Evolutionary conservation across 2,329 filamentous ascomycete species (phyloP), one percentile per base, ranked within the genome.

Genomic region (Davidsoniella eucalypti): DNA sequence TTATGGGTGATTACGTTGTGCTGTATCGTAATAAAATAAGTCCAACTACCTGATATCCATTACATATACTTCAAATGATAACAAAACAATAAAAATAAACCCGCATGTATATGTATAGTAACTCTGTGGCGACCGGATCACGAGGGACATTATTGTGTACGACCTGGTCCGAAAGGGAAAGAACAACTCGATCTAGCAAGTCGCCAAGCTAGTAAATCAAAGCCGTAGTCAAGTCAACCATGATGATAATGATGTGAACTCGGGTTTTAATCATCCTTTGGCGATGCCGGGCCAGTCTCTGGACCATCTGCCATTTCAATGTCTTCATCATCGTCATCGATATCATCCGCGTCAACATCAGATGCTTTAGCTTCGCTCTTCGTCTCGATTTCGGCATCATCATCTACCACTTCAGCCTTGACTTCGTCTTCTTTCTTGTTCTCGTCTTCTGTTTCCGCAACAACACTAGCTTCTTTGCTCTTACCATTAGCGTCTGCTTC

Each of bases 271-370:
- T 53, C 44, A 37, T 50, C 48, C 47, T 52, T 52, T 14, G 37
- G 41, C 29, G 46, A 50, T 7, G 43, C 44, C 10, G 37, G 39
- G n/a, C 50, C 44, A 10, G 51, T 44, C 16, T 52, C 51, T 14
- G 17, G 26, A 14, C 47, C 51, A 23, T 53, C 51, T 3, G 21
- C 51, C 54, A 44, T 53, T 39, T 50, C 47, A 4, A 53, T 33
- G 17, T 49, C 44, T 42, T 55, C 54, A 38, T 46, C 45, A 29
- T 53, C 53, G 8, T 48, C 47, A 18, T 49, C 48, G 9, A 18
- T 14, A 25, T 39, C 43, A 23, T 47, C 45, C 3, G 10, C 40
- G 5, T 52, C 44, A n/a, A 47, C 51, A 16, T n/a, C 40, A 17
- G 46, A 51, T 10, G 18, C 46, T 45, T 51, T 52, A 10, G 38